These are phyloP conservation scores for Mucor indicus DNA, from an alignment of 371 early-diverging fungal genomes.

Conservation along the genomic window DNA sequence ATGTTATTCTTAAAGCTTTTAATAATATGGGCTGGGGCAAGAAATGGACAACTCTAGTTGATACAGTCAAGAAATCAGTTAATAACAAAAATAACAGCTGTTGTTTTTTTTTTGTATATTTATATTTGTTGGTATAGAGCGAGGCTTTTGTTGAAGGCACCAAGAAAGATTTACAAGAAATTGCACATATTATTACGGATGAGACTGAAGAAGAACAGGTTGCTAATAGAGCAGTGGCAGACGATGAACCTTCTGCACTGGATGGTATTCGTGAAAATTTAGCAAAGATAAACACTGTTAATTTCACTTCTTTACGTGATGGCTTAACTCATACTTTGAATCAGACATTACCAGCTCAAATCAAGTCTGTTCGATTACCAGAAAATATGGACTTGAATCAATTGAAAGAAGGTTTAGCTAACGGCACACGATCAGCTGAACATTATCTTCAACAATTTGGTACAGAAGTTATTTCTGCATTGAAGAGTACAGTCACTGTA, in stretches of 20 bases:
- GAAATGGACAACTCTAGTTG: slow-evolving; percentile 33
- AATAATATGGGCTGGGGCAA: slow-evolving; percentile 41
- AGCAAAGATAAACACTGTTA: slow-evolving; percentile 27
- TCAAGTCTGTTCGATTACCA: slow-evolving; percentile 33
- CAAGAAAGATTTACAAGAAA: slow-evolving; percentile 43
- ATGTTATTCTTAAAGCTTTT: slow-evolving; percentile 43
- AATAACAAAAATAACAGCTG: neutral
- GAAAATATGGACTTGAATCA: slow-evolving; percentile 41
- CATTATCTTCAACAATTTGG: slow-evolving; percentile 50
- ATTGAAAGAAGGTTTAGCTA: slow-evolving; percentile 35
- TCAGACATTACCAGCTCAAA: slow-evolving; percentile 23
- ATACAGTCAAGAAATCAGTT: slow-evolving; percentile 47
- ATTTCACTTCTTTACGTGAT: slow-evolving; percentile 19
- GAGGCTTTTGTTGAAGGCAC: slow-evolving; percentile 49
- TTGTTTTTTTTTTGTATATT: neutral
- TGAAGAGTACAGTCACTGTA: slow-evolving; percentile 37
- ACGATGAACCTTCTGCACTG: slow-evolving; percentile 9
- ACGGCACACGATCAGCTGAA: slow-evolving; percentile 49
- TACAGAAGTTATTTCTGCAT: slow-evolving; percentile 32
- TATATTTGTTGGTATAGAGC: slow-evolving; percentile 16
- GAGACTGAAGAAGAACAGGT: slow-evolving; percentile 24
- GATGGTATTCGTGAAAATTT: slow-evolving; percentile 25
- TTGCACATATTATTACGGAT: slow-evolving; percentile 40
- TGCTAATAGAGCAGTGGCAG: neutral
- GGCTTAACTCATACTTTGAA: slow-evolving; percentile 22